Percentiles rank a stretch among this genome's conserved stretches.
phyloP scores from a whole-genome alignment of 2,329 filamentous ascomycete genomes.

The Blastomyces percursus region DNA sequence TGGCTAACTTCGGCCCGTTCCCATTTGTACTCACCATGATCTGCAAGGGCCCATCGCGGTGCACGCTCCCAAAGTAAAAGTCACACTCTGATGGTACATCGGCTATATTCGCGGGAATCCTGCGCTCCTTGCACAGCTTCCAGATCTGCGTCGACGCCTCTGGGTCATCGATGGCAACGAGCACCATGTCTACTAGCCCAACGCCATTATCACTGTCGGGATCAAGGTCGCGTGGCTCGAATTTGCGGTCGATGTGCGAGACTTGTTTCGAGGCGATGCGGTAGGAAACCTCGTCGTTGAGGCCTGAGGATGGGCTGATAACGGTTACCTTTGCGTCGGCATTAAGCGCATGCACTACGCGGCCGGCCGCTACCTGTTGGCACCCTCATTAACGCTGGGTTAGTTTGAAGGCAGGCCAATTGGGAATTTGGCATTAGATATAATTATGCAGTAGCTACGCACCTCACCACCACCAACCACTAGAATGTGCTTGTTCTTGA shows the following conservation, averaged over 20 bases:
- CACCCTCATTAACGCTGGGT: constrained; percentile 6
- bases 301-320: constrained; percentile 64
- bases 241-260: constrained; percentile 68
- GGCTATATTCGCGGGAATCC: constrained; percentile 86
- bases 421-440: constrained; percentile 7
- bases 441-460: constrained; percentile 23
- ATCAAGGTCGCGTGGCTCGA: constrained; percentile 78
- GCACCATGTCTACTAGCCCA: constrained; percentile 60
- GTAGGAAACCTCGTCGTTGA: constrained; percentile 80
- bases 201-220: constrained; percentile 32
- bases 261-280: constrained; percentile 67
- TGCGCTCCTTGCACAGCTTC: constrained; percentile 78
- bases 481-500: constrained; percentile 77
- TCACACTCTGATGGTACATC: constrained; percentile 96
- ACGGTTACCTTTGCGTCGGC: constrained; percentile 86
- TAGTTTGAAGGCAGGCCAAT: neutral
- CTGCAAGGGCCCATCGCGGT: constrained; percentile 89
- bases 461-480: constrained; percentile 94
- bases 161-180: constrained; percentile 88
- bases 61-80: constrained; percentile 95
- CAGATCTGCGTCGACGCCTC: constrained; percentile 82
- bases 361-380: constrained; percentile 77
- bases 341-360: constrained; percentile 87
- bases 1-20: constrained; percentile 83
- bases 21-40: constrained; percentile 99